Conservation (phyloP, 352 stramenopile species). For the Phytophthora rubi region DNA sequence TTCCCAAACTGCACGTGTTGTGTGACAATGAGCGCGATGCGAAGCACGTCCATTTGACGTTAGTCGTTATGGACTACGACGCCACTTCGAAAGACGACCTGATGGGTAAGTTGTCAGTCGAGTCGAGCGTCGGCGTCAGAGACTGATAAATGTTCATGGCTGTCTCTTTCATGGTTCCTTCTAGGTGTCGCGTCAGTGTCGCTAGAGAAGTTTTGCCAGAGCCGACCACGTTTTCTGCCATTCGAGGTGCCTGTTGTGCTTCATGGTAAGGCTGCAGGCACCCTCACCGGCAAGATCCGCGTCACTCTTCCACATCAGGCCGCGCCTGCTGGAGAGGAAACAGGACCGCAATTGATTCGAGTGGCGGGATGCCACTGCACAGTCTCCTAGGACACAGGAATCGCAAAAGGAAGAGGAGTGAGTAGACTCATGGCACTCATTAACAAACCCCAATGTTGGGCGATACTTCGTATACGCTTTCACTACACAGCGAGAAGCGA, state of each 20-base stretch:
- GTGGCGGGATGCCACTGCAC: slow-evolving; percentile 63
- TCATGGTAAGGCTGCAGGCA: slow-evolving; percentile 63
- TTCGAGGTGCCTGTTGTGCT: slow-evolving; percentile 60
- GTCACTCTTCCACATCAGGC: slow-evolving; percentile 65
- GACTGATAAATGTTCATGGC: background rate
- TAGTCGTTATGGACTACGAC: slow-evolving; percentile 88
- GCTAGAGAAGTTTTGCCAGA: slow-evolving; percentile 59
- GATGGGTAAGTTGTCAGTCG: slow-evolving; percentile 47
- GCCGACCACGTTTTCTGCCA: slow-evolving; percentile 51
- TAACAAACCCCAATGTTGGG: slow-evolving; percentile 21
- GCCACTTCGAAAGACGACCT: slow-evolving; percentile 73
- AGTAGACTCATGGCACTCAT: slow-evolving; percentile 7
- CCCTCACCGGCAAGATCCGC: slow-evolving; percentile 58
- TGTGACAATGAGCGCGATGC: slow-evolving; percentile 62
- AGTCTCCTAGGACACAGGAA: slow-evolving; percentile 41
- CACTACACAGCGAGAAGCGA: slow-evolving; percentile 10
- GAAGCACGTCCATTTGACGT: slow-evolving; percentile 68
- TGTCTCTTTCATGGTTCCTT: background rate
- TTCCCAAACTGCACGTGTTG: slow-evolving; percentile 67
- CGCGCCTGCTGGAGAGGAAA: slow-evolving; percentile 21
- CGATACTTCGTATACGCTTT: background rate
- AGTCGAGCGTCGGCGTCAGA: background rate
- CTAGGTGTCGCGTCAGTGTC: slow-evolving; percentile 63
- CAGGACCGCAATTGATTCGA: slow-evolving; percentile 33
- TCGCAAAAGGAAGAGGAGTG: slow-evolving; percentile 3